Evolutionary conservation across 805 yeast species (phyloP), one percentile per base, ranked within the genome.

Genomic region (Spathaspora gorwiae): DNA sequence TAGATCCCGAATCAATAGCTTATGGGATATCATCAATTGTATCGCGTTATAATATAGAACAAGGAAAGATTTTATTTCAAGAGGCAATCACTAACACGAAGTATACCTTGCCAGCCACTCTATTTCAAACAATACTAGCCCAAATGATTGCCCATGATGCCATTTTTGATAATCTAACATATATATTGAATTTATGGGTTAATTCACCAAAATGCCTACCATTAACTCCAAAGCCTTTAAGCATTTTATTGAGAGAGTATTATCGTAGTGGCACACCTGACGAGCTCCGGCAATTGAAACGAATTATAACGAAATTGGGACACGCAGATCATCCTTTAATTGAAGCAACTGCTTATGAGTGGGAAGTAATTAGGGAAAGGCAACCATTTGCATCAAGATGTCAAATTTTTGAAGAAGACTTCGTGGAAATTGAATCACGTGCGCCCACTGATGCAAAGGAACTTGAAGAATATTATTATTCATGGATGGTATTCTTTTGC

Each of bases 11-110:
- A 12, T 57, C 64, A 1, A 49, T 68, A 44, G 48, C 63, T 26
- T 65, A 67, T 45, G 52, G 60, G 6, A 46, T 70, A 40, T 54
- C 57, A 26, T 62, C 63, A 8, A 64, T 61, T 45, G 55, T 68
- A 6, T 47, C 51, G 35, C 65, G 59, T 50, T 69, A 62, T 48
- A 72, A 70, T 32, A 60, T 66, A 3, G 67, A 61, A 31, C 53
- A 50, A 19, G 57, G 69, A 34, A 65, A 61, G 47, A 44, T 45
- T 5, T 39, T 65, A 7, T 57, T 66, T 31, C 53, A 54, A 9
- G 59, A 54, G 44, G 38, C 66, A 6, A 46, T 57, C 2, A 14
- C 39, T 3, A 43, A 47, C 9, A 30, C 37, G n/a, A 30, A 39
- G 26, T 26, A 31, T 6, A n/a, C 51, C 52, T 9, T 50, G 54